Conservation (phyloP, 1,284 basidiomycete species). For the Sporisorium graminicola region DNA sequence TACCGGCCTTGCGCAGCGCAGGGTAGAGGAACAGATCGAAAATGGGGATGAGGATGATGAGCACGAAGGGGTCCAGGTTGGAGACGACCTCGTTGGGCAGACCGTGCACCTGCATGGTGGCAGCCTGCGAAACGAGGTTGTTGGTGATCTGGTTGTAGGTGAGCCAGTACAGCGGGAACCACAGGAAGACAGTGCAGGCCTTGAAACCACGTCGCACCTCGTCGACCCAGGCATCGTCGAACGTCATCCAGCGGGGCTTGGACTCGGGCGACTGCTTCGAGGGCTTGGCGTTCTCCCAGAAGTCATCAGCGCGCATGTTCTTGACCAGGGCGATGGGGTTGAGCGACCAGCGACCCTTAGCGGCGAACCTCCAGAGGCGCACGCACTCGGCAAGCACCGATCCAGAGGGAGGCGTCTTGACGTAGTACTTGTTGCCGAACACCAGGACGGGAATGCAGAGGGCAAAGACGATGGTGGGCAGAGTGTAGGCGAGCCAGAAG, state of each 20-base stretch:
- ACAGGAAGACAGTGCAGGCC: slow-evolving; percentile 85
- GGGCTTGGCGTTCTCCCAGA: slow-evolving; percentile 85
- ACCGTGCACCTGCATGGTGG: slow-evolving; percentile 75
- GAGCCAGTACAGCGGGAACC: slow-evolving; percentile 74
- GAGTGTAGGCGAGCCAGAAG: slow-evolving; percentile 71
- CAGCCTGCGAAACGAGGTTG: slow-evolving; percentile 76
- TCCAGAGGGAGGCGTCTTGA: slow-evolving; percentile 79
- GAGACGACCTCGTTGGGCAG: slow-evolving; percentile 83
- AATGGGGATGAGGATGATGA: slow-evolving; percentile 71
- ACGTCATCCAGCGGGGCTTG: slow-evolving; percentile 71
- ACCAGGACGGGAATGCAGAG: slow-evolving; percentile 78
- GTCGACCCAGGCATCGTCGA: slow-evolving; percentile 77
- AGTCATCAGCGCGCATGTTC: slow-evolving; percentile 74
- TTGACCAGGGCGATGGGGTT: slow-evolving; percentile 66
- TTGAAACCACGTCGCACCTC: slow-evolving; percentile 85
- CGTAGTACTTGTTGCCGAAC: slow-evolving; percentile 78
- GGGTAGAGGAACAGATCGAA: slow-evolving; percentile 78
- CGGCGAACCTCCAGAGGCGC: slow-evolving; percentile 64
- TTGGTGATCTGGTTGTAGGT: slow-evolving; percentile 74
- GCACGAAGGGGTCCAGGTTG: slow-evolving; percentile 80
- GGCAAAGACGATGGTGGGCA: slow-evolving; percentile 72
- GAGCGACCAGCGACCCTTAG: slow-evolving; percentile 68
- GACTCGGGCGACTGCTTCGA: slow-evolving; percentile 70
- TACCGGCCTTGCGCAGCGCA: slow-evolving; percentile 75
- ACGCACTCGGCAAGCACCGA: slow-evolving; percentile 78